A percentile compares a stretch with the other conserved stretches of the same genome.
These are phyloP conservation scores for Termitomyces heimii DNA, from an alignment of 768 basidiomycete species.

Conservation along the genomic window DNA sequence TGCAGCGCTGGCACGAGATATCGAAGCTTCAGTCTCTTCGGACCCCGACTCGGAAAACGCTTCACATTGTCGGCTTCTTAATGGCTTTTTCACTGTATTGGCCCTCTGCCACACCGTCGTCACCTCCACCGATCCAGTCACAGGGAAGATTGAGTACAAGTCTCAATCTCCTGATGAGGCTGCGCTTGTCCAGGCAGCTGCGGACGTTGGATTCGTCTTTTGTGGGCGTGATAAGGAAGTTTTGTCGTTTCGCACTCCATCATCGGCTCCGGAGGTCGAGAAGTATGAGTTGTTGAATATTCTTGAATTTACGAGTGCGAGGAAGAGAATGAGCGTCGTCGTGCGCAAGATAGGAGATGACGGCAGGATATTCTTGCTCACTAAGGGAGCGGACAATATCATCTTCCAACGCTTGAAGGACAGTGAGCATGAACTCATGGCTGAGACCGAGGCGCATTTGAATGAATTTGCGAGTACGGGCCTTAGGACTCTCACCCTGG, in stretches of 20 bases:
- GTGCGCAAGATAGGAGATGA: constrained; percentile 65
- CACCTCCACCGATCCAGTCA: constrained; percentile 58
- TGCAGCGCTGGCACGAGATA: constrained; percentile 49
- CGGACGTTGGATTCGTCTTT: constrained; percentile 92
- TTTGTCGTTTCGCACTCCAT: constrained; percentile 72
- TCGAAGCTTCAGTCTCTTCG: constrained; percentile 50
- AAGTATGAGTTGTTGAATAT: constrained; percentile 88
- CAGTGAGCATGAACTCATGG: constrained; percentile 61
- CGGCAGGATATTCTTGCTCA: constrained; percentile 59
- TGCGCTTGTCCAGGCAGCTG: constrained; percentile 95
- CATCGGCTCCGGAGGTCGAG: constrained; percentile 48
- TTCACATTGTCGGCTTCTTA: constrained; percentile 59
- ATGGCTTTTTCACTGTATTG: constrained; percentile 88
- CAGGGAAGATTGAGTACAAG: constrained; percentile 82
- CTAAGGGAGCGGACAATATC: constrained; percentile 94
- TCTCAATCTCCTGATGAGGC: constrained; percentile 96
- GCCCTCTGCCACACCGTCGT: constrained; percentile 94
- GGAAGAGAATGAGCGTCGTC: constrained; percentile 95
- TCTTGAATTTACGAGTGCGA: constrained; percentile 86
- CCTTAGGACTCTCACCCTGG: constrained; percentile 86
- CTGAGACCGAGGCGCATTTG: constrained; percentile 74
- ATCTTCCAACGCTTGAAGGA: constrained; percentile 82
- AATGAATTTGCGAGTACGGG: constrained; percentile 83
- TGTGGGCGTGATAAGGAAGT: constrained; percentile 81
- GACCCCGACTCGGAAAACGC: constrained; percentile 39